Conservation (phyloP, 2,329 filamentous ascomycete species). For the Penicillium sp. region DNA sequence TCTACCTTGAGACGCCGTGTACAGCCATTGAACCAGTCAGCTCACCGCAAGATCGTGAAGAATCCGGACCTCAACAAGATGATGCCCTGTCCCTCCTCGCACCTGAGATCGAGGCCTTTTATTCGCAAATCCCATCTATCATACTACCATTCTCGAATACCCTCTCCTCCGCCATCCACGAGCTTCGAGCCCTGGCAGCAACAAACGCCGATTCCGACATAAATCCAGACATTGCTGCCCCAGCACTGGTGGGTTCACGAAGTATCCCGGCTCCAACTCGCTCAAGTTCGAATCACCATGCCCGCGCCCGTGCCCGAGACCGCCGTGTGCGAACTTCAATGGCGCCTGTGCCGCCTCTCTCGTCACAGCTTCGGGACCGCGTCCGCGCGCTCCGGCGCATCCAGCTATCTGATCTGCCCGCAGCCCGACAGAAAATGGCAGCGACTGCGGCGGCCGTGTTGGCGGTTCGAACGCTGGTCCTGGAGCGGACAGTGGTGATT, state of each 20-base stretch:
- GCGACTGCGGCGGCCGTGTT: conserved; percentile 36
- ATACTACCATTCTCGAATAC: conserved; percentile 25
- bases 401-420: conserved; percentile 36
- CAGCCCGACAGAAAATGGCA: conserved; percentile 35
- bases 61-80: conserved; percentile 11
- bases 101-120: conserved; percentile 38
- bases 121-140: conserved; percentile 28
- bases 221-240: not conserved
- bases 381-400: conserved; percentile 27
- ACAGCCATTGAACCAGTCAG: conserved; percentile 20
- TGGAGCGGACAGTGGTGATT: conserved; percentile 41
- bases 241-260: not conserved
- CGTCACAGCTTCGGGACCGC: conserved; percentile 30
- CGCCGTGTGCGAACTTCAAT: conserved; percentile 25
- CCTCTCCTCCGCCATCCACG: conserved; percentile 25
- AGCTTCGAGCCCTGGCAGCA: conserved; percentile 28
- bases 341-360: conserved; percentile 21
- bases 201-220: conserved; percentile 17
- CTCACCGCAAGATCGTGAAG: conserved; percentile 9
- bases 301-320: conserved; percentile 21
- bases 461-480: conserved; percentile 30
- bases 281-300: conserved; percentile 15
- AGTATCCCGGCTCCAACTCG: conserved; percentile 2
- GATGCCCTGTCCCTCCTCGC: conserved; percentile 33
- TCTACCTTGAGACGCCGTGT: conserved; percentile 37